Conservation (phyloP, 768 basidiomycete species). For the Cyathus striatus region DNA sequence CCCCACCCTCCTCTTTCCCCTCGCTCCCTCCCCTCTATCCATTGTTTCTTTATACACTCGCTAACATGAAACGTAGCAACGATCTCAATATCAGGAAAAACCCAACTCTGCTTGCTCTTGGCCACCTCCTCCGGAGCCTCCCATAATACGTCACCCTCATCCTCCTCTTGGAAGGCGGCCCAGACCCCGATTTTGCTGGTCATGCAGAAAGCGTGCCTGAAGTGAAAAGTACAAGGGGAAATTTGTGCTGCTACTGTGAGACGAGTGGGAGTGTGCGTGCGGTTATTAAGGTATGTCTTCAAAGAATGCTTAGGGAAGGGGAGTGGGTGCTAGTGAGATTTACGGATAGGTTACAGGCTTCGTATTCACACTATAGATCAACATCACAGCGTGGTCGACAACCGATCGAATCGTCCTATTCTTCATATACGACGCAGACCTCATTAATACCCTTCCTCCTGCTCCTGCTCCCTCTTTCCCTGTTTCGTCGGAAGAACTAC, state of each 20-base stretch:
- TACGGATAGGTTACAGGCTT: conserved; percentile 21
- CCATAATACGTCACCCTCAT: no score
- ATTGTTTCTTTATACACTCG: no score
- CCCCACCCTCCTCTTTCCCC: conserved; percentile 23
- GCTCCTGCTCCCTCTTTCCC: conserved; percentile 16
- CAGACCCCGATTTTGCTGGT: conserved; percentile 15
- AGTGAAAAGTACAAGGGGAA: no score
- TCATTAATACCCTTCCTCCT: conserved; percentile 30
- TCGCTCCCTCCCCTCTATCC: no score
- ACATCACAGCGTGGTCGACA: conserved; percentile 26
- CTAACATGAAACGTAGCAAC: no score
- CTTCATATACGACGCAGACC: conserved; percentile 33
- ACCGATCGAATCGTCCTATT: conserved; percentile 27
- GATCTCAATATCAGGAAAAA: conserved; percentile 20
- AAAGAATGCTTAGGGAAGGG: no score
- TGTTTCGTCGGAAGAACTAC: not conserved
- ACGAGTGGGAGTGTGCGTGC: conserved; percentile 30
- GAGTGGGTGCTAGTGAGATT: not conserved
- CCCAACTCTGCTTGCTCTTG: no score
- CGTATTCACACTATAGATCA: no score
- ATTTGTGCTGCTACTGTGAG: no score
- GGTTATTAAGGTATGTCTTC: conserved; percentile 28
- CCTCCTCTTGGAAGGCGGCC: no score
- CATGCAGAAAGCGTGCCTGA: conserved; percentile 19
- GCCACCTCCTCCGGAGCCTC: no score